A percentile compares a stretch with the other conserved stretches of the same genome.
These are phyloP conservation scores for Puccinia triticina DNA, from an alignment of 1,284 basidiomycete genomes.

Conservation along the genomic window DNA sequence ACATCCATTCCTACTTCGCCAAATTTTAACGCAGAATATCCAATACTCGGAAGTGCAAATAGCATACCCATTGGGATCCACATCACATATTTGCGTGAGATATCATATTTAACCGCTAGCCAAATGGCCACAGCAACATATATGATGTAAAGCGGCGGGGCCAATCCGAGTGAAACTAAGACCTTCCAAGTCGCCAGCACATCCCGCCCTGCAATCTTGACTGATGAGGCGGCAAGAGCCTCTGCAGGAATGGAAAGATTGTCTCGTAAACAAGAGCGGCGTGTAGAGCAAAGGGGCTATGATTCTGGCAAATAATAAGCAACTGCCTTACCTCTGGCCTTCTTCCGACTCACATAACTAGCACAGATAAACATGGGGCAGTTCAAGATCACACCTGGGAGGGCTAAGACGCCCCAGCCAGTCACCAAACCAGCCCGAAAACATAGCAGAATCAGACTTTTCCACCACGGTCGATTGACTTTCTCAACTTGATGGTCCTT, in stretches of 20 bases:
- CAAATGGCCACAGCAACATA: slow-evolving; percentile 81
- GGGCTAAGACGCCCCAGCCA: slow-evolving; percentile 81
- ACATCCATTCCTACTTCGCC: slow-evolving; percentile 99
- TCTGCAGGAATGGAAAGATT: slow-evolving; percentile 65
- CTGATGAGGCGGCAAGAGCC: slow-evolving; percentile 91
- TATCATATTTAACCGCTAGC: slow-evolving; percentile 72
- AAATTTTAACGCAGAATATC: slow-evolving; percentile 93
- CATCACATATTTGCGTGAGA: slow-evolving; percentile 68
- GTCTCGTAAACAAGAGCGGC: neutral
- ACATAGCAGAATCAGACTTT: slow-evolving; percentile 78
- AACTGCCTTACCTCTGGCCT: slow-evolving; percentile 78
- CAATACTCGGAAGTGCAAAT: slow-evolving; percentile 79
- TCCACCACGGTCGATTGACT: slow-evolving; percentile 72
- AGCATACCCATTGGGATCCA: slow-evolving; percentile 81
- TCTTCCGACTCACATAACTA: slow-evolving; percentile 81
- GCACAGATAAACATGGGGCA: slow-evolving; percentile 93
- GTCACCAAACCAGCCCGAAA: slow-evolving; percentile 81
- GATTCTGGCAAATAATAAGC: slow-evolving; percentile 10
- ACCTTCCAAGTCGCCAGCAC: slow-evolving; percentile 99
- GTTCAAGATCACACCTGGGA: slow-evolving; percentile 94
- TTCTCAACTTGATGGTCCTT: slow-evolving; percentile 96
- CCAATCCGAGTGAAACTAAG: slow-evolving; percentile 85
- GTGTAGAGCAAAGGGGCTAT: slow-evolving; percentile 18
- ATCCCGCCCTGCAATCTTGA: slow-evolving; percentile 93
- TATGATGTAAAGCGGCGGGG: slow-evolving; percentile 81